Conservation (phyloP, 2,329 filamentous ascomycete genomes). For the Colletotrichum magnum region DNA sequence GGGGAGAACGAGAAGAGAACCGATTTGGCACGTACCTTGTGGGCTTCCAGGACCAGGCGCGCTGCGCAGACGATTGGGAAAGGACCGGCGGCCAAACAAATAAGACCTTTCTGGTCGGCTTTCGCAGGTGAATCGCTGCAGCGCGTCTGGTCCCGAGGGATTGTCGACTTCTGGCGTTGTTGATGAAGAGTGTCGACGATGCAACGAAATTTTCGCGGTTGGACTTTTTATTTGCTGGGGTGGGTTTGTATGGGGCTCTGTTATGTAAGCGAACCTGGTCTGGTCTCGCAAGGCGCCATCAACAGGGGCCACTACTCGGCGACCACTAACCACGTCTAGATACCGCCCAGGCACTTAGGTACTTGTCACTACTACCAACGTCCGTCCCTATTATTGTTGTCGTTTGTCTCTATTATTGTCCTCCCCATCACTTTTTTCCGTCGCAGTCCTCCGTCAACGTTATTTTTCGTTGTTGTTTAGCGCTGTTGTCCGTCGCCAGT, state of each 20-base stretch:
- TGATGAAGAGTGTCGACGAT: not conserved
- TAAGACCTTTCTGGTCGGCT: not conserved
- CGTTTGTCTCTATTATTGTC: too few species aligned
- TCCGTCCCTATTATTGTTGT: too few species aligned
- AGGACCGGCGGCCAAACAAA: not conserved
- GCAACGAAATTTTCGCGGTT: not conserved
- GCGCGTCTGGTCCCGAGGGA: not conserved
- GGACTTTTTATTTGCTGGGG: not conserved
- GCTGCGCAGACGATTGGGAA: not conserved
- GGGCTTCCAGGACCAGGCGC: not conserved
- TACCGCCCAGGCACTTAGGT: too few species aligned
- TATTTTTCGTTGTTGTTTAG: too few species aligned
- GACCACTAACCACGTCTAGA: too few species aligned
- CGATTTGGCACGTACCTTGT: not conserved
- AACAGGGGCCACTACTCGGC: too few species aligned
- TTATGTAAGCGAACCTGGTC: not conserved
- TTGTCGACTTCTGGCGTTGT: not conserved
- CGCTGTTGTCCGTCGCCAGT: too few species aligned
- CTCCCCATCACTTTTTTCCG: too few species aligned
- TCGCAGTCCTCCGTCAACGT: too few species aligned
- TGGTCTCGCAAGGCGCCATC: too few species aligned
- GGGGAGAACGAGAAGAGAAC: not conserved
- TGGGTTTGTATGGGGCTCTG: not conserved
- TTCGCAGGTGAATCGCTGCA: not conserved
- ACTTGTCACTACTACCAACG: too few species aligned